Conservation (phyloP, 148 eudicot species). For the Heliosperma pusillum region DNA sequence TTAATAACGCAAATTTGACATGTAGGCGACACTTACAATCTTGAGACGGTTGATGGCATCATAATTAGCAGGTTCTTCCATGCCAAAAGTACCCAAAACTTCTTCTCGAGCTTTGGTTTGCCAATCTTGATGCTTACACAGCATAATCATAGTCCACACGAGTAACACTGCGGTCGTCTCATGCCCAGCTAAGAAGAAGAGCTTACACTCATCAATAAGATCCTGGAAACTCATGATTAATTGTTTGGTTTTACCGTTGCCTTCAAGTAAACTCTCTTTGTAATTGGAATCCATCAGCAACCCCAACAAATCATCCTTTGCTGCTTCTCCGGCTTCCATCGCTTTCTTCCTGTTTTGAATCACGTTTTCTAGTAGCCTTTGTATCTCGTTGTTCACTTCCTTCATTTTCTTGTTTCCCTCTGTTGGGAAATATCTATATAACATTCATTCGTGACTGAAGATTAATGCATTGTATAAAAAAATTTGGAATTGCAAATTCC, state of each 20-base stretch:
- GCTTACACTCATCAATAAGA: slow-evolving; percentile 33
- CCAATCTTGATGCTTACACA: slow-evolving; percentile 33
- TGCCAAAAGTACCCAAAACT: slow-evolving; percentile 30
- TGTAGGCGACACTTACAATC: slow-evolving; percentile 10
- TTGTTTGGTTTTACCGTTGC: slow-evolving; percentile 5
- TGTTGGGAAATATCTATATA: slow-evolving; percentile 29
- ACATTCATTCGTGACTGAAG: neutral
- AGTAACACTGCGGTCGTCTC: slow-evolving; percentile 34
- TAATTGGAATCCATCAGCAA: slow-evolving; percentile 27
- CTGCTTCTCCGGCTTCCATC: slow-evolving; percentile 29
- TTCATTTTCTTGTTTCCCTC: slow-evolving; percentile 24
- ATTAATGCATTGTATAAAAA: neutral
- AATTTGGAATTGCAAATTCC: too few relatives aligned
- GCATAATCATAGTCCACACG: slow-evolving; percentile 30
- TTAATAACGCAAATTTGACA: too few relatives aligned
- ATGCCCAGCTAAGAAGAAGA: slow-evolving; percentile 37
- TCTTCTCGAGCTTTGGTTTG: slow-evolving; percentile 36
- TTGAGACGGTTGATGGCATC: slow-evolving; percentile 30
- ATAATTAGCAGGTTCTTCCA: slow-evolving; percentile 19
- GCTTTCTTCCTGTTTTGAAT: slow-evolving; percentile 28
- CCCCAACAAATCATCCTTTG: slow-evolving; percentile 31
- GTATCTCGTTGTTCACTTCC: slow-evolving; percentile 17
- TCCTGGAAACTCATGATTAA: slow-evolving; percentile 27
- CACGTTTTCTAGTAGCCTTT: slow-evolving; percentile 6
- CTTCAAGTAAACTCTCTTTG: slow-evolving; percentile 13